Evolutionary conservation across 306 rosid species (phyloP).

Genomic region (Hippophae tibetana): DNA sequence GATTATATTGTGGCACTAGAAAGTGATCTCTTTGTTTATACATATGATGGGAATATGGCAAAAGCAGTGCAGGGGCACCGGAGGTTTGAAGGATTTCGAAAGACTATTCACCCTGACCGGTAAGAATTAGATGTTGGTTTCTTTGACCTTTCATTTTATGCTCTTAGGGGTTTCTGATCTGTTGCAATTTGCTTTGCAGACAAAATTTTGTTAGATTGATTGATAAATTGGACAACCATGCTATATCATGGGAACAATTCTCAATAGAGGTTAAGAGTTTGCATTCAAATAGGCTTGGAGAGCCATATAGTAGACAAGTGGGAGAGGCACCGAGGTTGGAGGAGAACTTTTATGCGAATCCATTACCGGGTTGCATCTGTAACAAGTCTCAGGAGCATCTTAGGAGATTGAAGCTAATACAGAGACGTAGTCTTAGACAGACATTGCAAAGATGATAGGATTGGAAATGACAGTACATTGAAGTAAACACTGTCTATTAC

Average conservation of each 20-base stretch:
- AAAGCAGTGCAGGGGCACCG: constrained; percentile 97
- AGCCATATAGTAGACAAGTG: constrained; percentile 55
- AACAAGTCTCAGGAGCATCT: constrained; percentile 40
- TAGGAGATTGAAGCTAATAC: constrained; percentile 23
- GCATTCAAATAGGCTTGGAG: constrained; percentile 69
- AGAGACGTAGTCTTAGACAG: constrained; percentile 21
- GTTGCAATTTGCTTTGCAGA: constrained; percentile 31
- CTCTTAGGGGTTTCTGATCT: constrained; percentile 1
- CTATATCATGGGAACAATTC: constrained; percentile 56
- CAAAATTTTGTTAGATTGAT: constrained; percentile 63
- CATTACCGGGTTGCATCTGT: constrained; percentile 87
- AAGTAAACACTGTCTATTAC: constrained; percentile 20
- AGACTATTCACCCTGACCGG: constrained; percentile 94
- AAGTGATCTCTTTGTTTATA: constrained; percentile 62
- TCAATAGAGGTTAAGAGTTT: constrained; percentile 41
- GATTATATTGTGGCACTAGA: constrained; percentile 51
- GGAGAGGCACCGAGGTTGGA: constrained; percentile 78
- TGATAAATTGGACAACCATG: constrained; percentile 48
- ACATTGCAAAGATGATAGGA: constrained; percentile 35
- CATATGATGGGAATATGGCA: constrained; percentile 98
- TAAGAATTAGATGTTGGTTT: constrained; percentile 16
- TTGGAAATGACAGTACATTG: constrained; percentile 12
- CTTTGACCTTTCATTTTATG: no score
- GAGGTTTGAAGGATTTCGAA: constrained; percentile 77
- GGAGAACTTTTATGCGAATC: constrained; percentile 92